Base-by-base conservation (phyloP, 331 rosid species). In the Malus hybrid region DNA sequence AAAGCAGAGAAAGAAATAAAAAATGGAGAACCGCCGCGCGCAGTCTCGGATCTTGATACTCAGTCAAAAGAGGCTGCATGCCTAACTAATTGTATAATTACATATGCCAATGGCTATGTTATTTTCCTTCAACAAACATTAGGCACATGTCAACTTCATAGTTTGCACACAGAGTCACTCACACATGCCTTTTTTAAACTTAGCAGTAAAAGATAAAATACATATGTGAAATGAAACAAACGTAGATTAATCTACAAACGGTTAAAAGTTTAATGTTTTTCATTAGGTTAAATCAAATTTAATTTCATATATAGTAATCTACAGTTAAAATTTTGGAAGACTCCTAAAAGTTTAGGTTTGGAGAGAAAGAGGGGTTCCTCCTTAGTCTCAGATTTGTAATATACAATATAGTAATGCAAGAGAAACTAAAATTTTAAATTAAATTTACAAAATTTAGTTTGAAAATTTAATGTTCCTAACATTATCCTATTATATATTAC, bases 51-150 rank as follows among this genome's bases (percentile, higher is more conserved):
- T 60, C 65, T 60, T 60, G 33, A 6, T 14, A 14, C 39, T 62
- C 70, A n/a, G 71, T 62, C 70, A 74, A 74, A 3, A 74, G 29
- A 13, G 71, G 52, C 65, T 19, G 71, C 70, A 74, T 2, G 65
- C 57, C 57, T 7, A 52, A 52, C n/a, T 18, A 0, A 52, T 10
- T 52, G 57, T 7, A 52, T 52, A 52, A 52, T 19, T 52, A 52
- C 8, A 52, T 6, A 16, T 16, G 57, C 20, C 20, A 52, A 52
- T 52, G 57, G 57, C 57, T 6, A 18, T 52, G 83, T 79, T 71
- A 73, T 15, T 48, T 75, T 59, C 70, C 29, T 24, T 24, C 10
- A 78, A 55, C 73, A 54, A 72, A 71, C 3, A 36, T 78, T 72
- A 29, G 77, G 74, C 31, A 42, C 52, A 20, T 8, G 52, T 36